A percentile compares a stretch with the other conserved stretches of the same genome.
These are phyloP conservation scores for Sclerospora graminicola DNA, from an alignment of 352 stramenopile species.

Conservation along the genomic window DNA sequence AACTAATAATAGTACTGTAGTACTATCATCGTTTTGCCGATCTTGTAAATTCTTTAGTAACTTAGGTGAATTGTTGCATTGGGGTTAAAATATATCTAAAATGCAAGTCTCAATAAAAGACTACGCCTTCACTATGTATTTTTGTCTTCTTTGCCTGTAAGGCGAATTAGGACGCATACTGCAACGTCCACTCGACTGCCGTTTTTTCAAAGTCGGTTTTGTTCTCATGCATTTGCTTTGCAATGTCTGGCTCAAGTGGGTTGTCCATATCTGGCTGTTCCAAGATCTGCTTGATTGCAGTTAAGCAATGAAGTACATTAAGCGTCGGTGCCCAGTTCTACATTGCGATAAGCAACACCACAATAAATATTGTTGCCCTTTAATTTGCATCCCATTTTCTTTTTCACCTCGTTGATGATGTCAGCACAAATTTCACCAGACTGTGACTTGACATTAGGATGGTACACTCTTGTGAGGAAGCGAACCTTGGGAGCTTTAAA, in stretches of 20 bases:
- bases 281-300: slow-evolving; percentile 91
- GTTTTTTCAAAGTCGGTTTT: slow-evolving; percentile 89
- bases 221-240: slow-evolving; percentile 89
- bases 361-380: not conserved
- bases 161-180: slow-evolving; percentile 79
- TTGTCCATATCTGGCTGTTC: slow-evolving; percentile 92
- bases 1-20: no score
- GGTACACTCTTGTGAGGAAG: slow-evolving; percentile 94
- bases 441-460: slow-evolving; percentile 94
- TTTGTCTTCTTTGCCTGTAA: no score
- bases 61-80: no score
- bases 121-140: no score
- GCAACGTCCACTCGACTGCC: slow-evolving; percentile 88
- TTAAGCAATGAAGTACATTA: slow-evolving; percentile 88
- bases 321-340: slow-evolving; percentile 94
- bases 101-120: no score
- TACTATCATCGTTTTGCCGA: no score
- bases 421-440: slow-evolving; percentile 95
- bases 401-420: slow-evolving; percentile 82
- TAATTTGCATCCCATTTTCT: not conserved
- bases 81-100: no score
- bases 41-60: no score
- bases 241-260: slow-evolving; percentile 94
- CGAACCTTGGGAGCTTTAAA: slow-evolving; percentile 90
- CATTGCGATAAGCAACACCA: not conserved